These are phyloP conservation scores for Eudorina sp. DNA, from an alignment of 139 green algal genomes.

Conservation along the genomic window DNA sequence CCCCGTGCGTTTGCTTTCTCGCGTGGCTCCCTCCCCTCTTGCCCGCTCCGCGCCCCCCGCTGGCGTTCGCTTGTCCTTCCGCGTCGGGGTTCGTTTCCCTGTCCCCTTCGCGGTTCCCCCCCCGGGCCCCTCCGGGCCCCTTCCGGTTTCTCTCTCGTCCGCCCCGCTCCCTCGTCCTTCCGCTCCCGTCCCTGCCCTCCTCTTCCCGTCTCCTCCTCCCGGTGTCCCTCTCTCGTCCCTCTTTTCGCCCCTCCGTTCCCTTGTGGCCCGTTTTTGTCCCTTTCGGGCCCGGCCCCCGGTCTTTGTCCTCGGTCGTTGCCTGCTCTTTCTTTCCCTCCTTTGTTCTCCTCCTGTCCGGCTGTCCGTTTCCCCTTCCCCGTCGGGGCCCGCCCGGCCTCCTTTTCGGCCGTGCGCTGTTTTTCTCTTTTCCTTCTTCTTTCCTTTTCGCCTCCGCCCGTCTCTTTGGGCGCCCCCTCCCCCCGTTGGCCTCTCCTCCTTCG, in stretches of 20 bases:
- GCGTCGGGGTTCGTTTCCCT: neutral
- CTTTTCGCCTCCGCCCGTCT: neutral
- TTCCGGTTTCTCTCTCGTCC: neutral
- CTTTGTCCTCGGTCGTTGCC: neutral
- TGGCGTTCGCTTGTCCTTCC: neutral
- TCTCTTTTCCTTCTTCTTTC: neutral
- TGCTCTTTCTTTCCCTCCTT: neutral
- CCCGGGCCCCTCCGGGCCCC: too few species aligned
- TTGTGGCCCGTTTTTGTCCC: neutral
- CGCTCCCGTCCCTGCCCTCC: neutral
- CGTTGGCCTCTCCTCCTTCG: neutral
- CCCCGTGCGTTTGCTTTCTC: neutral
- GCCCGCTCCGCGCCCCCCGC: neutral
- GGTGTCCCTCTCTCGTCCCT: neutral
- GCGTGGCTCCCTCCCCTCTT: neutral
- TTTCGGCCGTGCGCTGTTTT: neutral
- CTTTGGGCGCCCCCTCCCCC: too few species aligned
- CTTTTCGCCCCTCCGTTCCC: neutral
- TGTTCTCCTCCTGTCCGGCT: neutral
- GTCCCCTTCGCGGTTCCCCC: neutral
- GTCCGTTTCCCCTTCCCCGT: neutral
- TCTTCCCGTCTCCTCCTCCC: neutral
- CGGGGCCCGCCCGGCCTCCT: neutral
- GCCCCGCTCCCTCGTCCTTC: neutral
- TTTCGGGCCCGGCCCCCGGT: neutral